Percentiles rank a stretch among this genome's conserved stretches.
phyloP scores from a whole-genome alignment of 2,329 filamentous ascomycete genomes.

The Penicillium sp. region DNA sequence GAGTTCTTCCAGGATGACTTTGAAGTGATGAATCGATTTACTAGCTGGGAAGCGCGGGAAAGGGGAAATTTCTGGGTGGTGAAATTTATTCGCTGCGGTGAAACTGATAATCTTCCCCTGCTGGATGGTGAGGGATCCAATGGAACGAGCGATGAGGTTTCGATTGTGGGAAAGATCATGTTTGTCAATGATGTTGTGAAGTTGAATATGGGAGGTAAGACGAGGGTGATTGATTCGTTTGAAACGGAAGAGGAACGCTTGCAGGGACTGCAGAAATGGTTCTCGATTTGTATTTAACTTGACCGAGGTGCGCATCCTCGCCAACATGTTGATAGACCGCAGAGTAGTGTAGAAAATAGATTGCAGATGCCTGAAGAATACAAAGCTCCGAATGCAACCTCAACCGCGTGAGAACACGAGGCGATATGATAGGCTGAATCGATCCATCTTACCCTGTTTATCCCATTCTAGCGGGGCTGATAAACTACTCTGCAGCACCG shows the following conservation, averaged over 20 bases:
- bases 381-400: slow-evolving; percentile 2
- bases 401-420: background rate
- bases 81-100: slow-evolving; percentile 40
- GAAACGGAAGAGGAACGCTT: slow-evolving; percentile 49
- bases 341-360: background rate
- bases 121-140: slow-evolving; percentile 7
- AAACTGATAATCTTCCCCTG: slow-evolving; percentile 10
- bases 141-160: slow-evolving; percentile 19
- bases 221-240: slow-evolving; percentile 45
- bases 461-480: background rate
- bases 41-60: slow-evolving; percentile 37
- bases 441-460: background rate
- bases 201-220: slow-evolving; percentile 49
- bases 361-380: slow-evolving; percentile 3
- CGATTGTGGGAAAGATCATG: slow-evolving; percentile 34
- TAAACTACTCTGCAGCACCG: background rate
- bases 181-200: slow-evolving; percentile 38
- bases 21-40: slow-evolving; percentile 45
- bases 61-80: slow-evolving; percentile 40
- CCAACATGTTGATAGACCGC: background rate
- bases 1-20: slow-evolving; percentile 47
- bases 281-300: slow-evolving; percentile 46
- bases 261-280: slow-evolving; percentile 48
- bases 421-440: background rate
- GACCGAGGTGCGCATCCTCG: background rate